Evolutionary conservation across 306 rosid species (phyloP).

Genomic region (Datisca glomerata): DNA sequence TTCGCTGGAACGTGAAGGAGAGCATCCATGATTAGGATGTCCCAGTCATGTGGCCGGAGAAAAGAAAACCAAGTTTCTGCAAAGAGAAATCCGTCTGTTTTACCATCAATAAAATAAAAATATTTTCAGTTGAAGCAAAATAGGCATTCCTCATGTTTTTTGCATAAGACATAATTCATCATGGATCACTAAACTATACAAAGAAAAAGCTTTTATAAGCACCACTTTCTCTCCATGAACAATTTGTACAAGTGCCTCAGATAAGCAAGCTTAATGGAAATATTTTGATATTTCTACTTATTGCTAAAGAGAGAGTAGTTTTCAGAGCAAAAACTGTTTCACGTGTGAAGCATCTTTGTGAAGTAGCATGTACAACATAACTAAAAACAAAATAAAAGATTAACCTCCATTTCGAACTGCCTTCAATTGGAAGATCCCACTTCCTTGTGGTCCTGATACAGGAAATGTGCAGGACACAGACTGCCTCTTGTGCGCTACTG

Average conservation of each 20-base stretch:
- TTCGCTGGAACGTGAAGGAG: conserved; percentile 79
- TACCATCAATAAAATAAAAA: background rate
- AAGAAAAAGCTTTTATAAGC: too few relatives aligned
- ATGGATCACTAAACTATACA: too few relatives aligned
- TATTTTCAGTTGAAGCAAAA: background rate
- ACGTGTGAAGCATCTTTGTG: too few relatives aligned
- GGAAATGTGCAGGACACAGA: conserved; percentile 92
- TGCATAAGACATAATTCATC: too few relatives aligned
- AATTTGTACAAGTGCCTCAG: too few relatives aligned
- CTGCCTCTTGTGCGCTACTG: conserved; percentile 78
- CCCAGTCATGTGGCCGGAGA: conserved; percentile 69
- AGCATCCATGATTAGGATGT: conserved; percentile 81
- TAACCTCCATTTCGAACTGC: conserved; percentile 83
- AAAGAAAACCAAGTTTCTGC: conserved; percentile 68
- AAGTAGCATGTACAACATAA: too few relatives aligned
- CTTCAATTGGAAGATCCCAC: conserved; percentile 69
- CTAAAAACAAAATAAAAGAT: conserved; percentile 17
- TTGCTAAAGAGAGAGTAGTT: too few relatives aligned
- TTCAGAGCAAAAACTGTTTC: too few relatives aligned
- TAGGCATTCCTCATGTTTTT: background rate
- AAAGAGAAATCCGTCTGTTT: conserved; percentile 13
- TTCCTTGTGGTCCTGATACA: conserved; percentile 71
- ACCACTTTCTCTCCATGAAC: too few relatives aligned
- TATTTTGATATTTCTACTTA: too few relatives aligned
- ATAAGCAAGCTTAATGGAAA: too few relatives aligned